These are phyloP conservation scores for Citrus inodora DNA, from an alignment of 345 rosid genomes.

Conservation along the genomic window DNA sequence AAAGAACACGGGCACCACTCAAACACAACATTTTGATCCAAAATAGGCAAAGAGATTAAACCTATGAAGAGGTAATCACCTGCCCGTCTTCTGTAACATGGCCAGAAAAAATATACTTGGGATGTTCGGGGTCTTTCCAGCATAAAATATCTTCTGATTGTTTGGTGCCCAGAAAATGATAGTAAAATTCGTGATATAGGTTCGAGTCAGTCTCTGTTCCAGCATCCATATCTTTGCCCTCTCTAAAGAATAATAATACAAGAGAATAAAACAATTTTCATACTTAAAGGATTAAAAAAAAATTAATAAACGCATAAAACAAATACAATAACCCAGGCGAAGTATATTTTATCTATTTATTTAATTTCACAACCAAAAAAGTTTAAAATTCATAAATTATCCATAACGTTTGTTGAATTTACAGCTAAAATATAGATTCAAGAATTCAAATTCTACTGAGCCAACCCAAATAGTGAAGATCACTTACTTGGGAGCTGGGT, in stretches of 20 bases:
- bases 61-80: too few relatives aligned
- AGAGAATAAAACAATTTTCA: not conserved
- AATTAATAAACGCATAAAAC: not conserved
- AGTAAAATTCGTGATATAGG: slow-evolving; percentile 75
- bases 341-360: too few relatives aligned
- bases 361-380: too few relatives aligned
- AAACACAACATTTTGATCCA: too few relatives aligned
- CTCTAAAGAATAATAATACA: slow-evolving; percentile 30
- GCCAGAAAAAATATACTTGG: slow-evolving; percentile 27
- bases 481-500: slow-evolving; percentile 77
- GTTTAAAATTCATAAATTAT: not conserved
- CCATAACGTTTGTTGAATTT: not conserved
- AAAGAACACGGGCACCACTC: too few relatives aligned
- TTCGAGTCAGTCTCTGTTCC: slow-evolving; percentile 90
- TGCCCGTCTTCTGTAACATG: too few relatives aligned
- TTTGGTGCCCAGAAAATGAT: slow-evolving; percentile 72
- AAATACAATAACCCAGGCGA: not conserved
- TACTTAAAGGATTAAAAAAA: not conserved
- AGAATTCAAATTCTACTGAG: not conserved
- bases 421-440: not conserved
- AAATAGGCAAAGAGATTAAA: too few relatives aligned
- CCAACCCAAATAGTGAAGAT: too few relatives aligned
- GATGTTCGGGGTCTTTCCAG: slow-evolving; percentile 84
- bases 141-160: slow-evolving; percentile 87
- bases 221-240: slow-evolving; percentile 75